Base-by-base conservation (phyloP, 495 filamentous ascomycete species). In the Saxophila tyrrhenica region DNA sequence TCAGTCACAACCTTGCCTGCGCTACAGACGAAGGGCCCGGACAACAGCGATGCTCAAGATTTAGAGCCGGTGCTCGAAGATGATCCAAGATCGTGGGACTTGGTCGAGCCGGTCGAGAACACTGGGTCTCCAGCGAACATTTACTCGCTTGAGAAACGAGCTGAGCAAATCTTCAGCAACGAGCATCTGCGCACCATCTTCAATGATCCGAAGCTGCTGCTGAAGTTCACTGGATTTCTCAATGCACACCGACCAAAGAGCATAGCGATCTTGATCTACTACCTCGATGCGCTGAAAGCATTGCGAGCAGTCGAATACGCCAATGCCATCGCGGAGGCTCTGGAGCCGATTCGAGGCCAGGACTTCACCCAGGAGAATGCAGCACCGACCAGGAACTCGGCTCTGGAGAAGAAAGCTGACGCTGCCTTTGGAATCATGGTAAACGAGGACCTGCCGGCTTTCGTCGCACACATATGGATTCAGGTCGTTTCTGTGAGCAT, bases 231-330 rank as follows among this genome's bases (percentile, higher is more conserved):
- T n/a, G 75, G 79, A 1, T 89, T 82, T 51, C 67, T 95, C 16
- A 82, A 85, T 60, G 80, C 76, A 0, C 73, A 86, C 29, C 83
- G 89, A 22, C 78, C 80, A 22, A 79, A 86, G 53, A 88, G 83
- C 21, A 75, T 91, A 0, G 68, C 82, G 0, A 65, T 82, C 0
- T 73, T 94, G 0, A 72, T 72, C 19, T 78, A 76, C 61, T 91
- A 89, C 60, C 75, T 91, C 9, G 73, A 70, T 47, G 72, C 82
- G 0, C 65, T 76, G 49, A 86, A 88, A 56, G 81, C 81, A 2
- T 64, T 86, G n/a, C 74, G 81, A 56, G 80, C 85, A n/a, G 77
- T 89, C 44, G 67, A 73, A 22, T 88, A 87, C 64, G 78, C 82
- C 3, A 86, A 88, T 65, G 74, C 82, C 2, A 68, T 84, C 45